phyloP scores from a whole-genome alignment of 495 filamentous ascomycete species.

The Cercophora newfieldiana region DNA sequence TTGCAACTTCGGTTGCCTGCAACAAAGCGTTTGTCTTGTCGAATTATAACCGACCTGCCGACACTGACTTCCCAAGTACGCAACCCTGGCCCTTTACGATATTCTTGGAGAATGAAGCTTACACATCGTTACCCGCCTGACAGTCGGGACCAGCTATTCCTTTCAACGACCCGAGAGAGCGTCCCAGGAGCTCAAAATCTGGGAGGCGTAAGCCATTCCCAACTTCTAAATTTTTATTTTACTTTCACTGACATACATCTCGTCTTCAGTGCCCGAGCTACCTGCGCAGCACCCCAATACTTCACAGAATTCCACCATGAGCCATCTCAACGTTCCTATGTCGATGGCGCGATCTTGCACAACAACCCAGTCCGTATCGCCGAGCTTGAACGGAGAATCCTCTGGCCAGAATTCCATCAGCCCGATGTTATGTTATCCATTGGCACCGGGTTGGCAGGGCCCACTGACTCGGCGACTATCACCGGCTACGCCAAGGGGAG shows the following conservation, averaged over 20 bases:
- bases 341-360: constrained; percentile 10
- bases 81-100: background rate
- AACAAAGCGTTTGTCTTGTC: constrained; percentile 12
- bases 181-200: constrained; percentile 12
- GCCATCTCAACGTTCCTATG: background rate
- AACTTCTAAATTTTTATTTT: background rate
- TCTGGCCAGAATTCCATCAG: constrained; percentile 6
- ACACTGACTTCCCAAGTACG: background rate
- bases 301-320: constrained; percentile 9
- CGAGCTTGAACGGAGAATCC: background rate
- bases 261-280: constrained; percentile 4
- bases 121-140: background rate
- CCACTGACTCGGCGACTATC: background rate
- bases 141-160: constrained; percentile 2
- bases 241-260: background rate
- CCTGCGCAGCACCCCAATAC: constrained; percentile 6
- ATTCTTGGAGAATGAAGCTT: background rate
- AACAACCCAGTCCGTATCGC: constrained; percentile 12
- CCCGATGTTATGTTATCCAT: constrained; percentile 13
- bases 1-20: constrained; percentile 1
- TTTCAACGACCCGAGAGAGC: background rate
- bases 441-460: background rate
- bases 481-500: background rate
- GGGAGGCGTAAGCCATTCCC: constrained; percentile 7
- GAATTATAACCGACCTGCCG: constrained; percentile 8